Base-by-base conservation (phyloP, 1,284 basidiomycete species). In the Malassezia sp. region DNA sequence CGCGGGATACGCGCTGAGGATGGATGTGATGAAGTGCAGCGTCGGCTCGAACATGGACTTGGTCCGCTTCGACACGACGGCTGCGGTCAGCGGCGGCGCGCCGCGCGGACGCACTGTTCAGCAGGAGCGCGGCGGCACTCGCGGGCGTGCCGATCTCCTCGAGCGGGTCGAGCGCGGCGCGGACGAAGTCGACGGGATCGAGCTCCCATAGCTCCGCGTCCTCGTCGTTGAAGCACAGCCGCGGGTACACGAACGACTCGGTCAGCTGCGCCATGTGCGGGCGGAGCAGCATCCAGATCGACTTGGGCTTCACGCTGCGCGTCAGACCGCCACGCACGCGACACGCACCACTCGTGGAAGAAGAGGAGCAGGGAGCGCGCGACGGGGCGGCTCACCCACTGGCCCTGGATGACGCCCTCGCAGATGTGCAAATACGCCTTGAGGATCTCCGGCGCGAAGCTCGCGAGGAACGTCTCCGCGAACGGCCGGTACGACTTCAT, bases 381-480 rank as follows among this genome's bases (percentile, higher is more conserved):
- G 15, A 59, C 60, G 21, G 60, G 57, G 14, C 55, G 55, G 28
- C 59, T 62, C 43, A 69, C 54, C 63, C 62, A 69, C 43, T 49
- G 37, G 17, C 49, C 48, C 21, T 42, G 37, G 21, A 56, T 49
- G 33, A 57, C 56, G 36, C 53, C 53, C 22, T 67, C 61, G 32
- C 52, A 54, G 37, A 59, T 57, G 28, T 57, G 49, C 7, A 70
- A 53, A 47, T 70, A 70, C n/a, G 58, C 62, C 28, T 63, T 63
- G 47, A 70, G 56, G 43, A 70, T 70, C 40, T 68, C 65, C 26
- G 67, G 67, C 12, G 67, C 67, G 45, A 70, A 70, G 21, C 53
- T 57, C 35, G 48, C 32, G 14, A 64, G 48, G 40, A 70, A 70
- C 46, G 55, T 49, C 23, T 67, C 60, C 14, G 67, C 67, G 30